Evolutionary conservation across 306 rosid species (phyloP).

Genomic region (Begonia fuchsioides): DNA sequence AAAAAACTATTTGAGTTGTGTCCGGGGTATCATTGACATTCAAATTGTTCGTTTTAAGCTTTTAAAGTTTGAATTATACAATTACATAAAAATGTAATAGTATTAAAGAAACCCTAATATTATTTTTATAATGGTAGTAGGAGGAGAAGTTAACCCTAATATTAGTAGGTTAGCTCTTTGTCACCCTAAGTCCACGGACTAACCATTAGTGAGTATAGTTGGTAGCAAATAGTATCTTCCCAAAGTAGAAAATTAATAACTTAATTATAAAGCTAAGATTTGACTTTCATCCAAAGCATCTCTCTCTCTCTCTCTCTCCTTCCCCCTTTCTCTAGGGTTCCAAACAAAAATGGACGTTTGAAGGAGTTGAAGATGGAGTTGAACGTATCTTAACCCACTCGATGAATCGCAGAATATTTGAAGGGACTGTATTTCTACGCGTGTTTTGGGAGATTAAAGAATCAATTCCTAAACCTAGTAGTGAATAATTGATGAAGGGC

Average conservation of each 20-base stretch:
- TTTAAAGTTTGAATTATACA: no score
- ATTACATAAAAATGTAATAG: no score
- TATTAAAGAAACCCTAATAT: no score
- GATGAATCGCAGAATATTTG: constrained; percentile 5
- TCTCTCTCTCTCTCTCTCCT: constrained; percentile 10
- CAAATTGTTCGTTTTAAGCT: no score
- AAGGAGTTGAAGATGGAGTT: background rate
- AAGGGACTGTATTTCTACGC: constrained; percentile 6
- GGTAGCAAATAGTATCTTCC: constrained; percentile 18
- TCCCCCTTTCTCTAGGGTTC: constrained; percentile 1
- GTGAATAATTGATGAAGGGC: no score
- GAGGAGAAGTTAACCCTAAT: no score
- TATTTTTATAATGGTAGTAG: no score
- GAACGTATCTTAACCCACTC: background rate
- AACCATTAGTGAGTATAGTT: constrained; percentile 16
- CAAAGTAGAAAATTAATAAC: background rate
- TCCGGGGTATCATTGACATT: no score
- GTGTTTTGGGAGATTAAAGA: background rate
- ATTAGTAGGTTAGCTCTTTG: no score
- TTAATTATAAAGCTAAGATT: constrained; percentile 3
- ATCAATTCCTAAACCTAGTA: constrained; percentile 2
- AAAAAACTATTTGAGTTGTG: no score
- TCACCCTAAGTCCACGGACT: constrained; percentile 7
- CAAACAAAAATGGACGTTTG: background rate
- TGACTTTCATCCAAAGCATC: constrained; percentile 10